A percentile compares a stretch with the other conserved stretches of the same genome.
Evolutionary conservation across 805 yeast genomes (phyloP).

Genomic region (Saccharomycodes ludwigii): DNA sequence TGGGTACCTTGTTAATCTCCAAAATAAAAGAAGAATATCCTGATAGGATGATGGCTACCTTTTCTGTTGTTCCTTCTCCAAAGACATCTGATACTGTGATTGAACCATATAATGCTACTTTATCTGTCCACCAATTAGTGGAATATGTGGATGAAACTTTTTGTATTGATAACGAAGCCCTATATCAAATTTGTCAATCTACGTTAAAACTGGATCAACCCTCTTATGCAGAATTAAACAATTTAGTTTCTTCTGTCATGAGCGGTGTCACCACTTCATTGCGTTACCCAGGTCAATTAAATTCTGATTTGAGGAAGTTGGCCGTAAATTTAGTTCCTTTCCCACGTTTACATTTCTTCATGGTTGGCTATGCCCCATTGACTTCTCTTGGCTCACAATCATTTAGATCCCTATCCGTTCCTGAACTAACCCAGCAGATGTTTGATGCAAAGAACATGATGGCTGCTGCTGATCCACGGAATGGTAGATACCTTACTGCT

Average conservation of each 20-base stretch:
- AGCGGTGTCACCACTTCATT: constrained; percentile 90
- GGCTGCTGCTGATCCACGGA: constrained; percentile 89
- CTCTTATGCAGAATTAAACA: constrained; percentile 64
- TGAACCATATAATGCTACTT: constrained; percentile 89
- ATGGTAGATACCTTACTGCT: constrained; percentile 84
- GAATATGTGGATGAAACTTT: constrained; percentile 88
- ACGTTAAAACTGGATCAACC: constrained; percentile 77
- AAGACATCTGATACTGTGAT: constrained; percentile 87
- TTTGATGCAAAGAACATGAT: constrained; percentile 88
- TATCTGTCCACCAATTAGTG: constrained; percentile 82
- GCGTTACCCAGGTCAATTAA: constrained; percentile 91
- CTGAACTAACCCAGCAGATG: constrained; percentile 88
- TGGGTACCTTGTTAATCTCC: constrained; percentile 82
- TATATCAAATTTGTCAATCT: constrained; percentile 78
- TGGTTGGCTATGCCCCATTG: constrained; percentile 91
- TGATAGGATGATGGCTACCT: constrained; percentile 93
- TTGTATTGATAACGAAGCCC: constrained; percentile 91
- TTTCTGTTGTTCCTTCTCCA: constrained; percentile 87
- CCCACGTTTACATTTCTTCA: constrained; percentile 90
- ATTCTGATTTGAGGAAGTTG: constrained; percentile 82
- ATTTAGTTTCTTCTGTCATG: constrained; percentile 82
- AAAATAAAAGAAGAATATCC: constrained; percentile 87
- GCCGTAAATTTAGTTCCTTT: constrained; percentile 93
- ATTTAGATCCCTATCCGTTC: constrained; percentile 75
- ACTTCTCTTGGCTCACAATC: constrained; percentile 70